phyloP scores from a whole-genome alignment of 106 monocot genomes.

The Alisma plantagoaquatica region DNA sequence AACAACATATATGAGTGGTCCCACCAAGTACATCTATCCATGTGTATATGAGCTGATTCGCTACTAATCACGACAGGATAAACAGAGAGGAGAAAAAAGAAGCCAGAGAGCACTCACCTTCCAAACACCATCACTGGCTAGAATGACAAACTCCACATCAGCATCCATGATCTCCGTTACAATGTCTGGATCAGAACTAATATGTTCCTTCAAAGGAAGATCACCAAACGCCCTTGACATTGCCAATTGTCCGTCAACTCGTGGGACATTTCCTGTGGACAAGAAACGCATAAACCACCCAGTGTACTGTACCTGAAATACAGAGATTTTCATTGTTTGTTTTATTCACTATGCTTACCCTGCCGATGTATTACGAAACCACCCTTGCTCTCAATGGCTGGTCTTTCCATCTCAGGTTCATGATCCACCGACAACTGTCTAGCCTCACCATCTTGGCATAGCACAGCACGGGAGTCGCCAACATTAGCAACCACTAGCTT shows the following conservation, averaged over 20 bases:
- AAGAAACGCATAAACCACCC: neutral
- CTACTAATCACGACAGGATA: neutral
- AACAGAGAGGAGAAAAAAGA: neutral
- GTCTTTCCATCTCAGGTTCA: neutral
- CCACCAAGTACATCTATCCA: too few relatives aligned
- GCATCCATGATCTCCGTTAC: neutral
- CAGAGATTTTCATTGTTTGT: neutral
- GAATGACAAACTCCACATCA: conserved; percentile 6
- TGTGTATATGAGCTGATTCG: too few relatives aligned
- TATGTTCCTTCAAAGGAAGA: neutral
- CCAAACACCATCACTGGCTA: conserved; percentile 11
- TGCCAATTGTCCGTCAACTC: neutral
- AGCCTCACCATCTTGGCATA: neutral
- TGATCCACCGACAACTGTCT: neutral
- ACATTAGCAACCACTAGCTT: neutral
- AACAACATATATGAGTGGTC: neutral
- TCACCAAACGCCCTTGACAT: neutral
- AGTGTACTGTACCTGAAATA: neutral
- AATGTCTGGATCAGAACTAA: neutral
- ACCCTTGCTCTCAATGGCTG: neutral
- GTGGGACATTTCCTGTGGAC: neutral
- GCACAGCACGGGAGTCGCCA: neutral
- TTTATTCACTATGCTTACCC: neutral
- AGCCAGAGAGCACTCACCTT: conserved; percentile 3
- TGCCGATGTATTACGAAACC: neutral